Evolutionary conservation across 768 basidiomycete genomes (phyloP).

Genomic region (Suillus lakei): DNA sequence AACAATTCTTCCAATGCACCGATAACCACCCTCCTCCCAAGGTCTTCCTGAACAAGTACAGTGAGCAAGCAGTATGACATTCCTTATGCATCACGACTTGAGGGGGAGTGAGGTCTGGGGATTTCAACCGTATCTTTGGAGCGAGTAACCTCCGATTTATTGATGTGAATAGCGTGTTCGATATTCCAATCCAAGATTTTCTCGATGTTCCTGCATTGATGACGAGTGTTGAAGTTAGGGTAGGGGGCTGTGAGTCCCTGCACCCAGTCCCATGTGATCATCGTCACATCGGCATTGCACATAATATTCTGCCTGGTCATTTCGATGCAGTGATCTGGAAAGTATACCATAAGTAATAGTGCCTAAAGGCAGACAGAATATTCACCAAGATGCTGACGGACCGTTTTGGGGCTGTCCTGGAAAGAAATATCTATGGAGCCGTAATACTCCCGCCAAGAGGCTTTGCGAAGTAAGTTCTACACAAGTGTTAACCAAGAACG

Average conservation of each 20-base stretch:
- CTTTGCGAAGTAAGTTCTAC: conserved; percentile 16
- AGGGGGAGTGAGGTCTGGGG: neutral
- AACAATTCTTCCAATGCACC: neutral
- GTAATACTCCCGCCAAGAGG: conserved; percentile 15
- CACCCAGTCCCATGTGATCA: conserved; percentile 19
- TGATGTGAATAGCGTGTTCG: neutral
- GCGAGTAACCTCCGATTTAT: neutral
- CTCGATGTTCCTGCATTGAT: conserved; percentile 6
- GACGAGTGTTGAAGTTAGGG: conserved; percentile 10
- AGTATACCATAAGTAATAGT: neutral
- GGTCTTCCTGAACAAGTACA: neutral
- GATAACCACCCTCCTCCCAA: neutral
- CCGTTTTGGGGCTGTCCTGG: neutral
- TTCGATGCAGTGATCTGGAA: conserved; percentile 16
- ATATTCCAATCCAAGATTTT: neutral
- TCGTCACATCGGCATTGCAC: conserved; percentile 16
- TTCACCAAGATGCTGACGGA: conserved; percentile 12
- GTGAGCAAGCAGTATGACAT: neutral
- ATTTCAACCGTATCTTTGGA: neutral
- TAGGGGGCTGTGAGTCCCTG: neutral
- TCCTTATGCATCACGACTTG: neutral
- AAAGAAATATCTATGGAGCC: conserved; percentile 8
- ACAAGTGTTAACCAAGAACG: neutral
- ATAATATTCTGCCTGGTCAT: conserved; percentile 16
- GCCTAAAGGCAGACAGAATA: neutral